Conservation (phyloP, 306 rosid genomes). For the Prosopis cineraria region DNA sequence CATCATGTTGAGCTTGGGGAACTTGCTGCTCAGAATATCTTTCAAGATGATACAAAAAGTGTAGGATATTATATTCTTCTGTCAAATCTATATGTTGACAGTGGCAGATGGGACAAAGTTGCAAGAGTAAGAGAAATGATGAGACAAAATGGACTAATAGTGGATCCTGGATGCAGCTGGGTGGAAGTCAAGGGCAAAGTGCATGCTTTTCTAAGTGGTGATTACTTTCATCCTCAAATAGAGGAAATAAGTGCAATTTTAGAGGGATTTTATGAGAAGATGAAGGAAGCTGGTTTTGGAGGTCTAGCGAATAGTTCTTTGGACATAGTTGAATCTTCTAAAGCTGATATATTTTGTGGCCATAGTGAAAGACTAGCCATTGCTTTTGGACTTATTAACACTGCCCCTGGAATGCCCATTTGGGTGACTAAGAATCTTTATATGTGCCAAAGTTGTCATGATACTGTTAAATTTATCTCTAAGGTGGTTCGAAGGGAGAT, state of each 20-base stretch:
- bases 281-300: constrained; percentile 54
- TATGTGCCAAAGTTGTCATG: constrained; percentile 85
- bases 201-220: constrained; percentile 89
- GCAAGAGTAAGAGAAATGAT: constrained; percentile 65
- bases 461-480: constrained; percentile 67
- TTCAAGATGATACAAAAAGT: constrained; percentile 54
- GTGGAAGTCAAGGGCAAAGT: constrained; percentile 80
- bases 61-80: constrained; percentile 83
- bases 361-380: constrained; percentile 89
- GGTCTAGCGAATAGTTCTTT: constrained; percentile 39
- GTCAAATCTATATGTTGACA: constrained; percentile 72
- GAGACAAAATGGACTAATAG: constrained; percentile 71
- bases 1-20: constrained; percentile 74
- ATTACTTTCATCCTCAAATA: constrained; percentile 66
- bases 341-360: constrained; percentile 91
- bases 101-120: constrained; percentile 72
- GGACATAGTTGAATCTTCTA: constrained; percentile 66
- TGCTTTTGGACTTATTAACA: constrained; percentile 72
- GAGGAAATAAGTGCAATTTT: constrained; percentile 59
- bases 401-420: constrained; percentile 82
- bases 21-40: constrained; percentile 68
- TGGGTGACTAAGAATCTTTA: constrained; percentile 89
- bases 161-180: constrained; percentile 97
- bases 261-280: constrained; percentile 75
- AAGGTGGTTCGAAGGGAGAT: constrained; percentile 82